A percentile compares a stretch with the other conserved stretches of the same genome.
Evolutionary conservation across 202 grass and related monocot species (phyloP).

Genomic region (Schoenoplectus tabernaemontani): DNA sequence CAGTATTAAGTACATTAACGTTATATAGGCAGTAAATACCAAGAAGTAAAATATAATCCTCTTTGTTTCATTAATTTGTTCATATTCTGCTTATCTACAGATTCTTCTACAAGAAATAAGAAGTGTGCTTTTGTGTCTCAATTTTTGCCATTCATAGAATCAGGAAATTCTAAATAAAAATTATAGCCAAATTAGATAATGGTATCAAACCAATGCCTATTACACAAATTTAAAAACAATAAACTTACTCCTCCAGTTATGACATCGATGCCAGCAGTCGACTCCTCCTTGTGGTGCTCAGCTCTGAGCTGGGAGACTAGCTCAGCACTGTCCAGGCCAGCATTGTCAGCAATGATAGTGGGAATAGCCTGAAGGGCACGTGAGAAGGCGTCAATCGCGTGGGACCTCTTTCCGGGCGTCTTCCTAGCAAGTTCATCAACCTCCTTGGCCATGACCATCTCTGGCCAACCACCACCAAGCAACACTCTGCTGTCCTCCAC

Average conservation of each 20-base stretch:
- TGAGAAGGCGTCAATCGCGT: slow-evolving; percentile 81
- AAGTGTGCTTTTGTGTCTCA: not conserved
- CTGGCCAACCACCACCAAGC: slow-evolving; percentile 91
- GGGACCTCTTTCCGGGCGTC: slow-evolving; percentile 91
- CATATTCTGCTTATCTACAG: not conserved
- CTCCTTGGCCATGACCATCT: slow-evolving; percentile 91
- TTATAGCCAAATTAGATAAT: not conserved
- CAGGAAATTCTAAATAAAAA: not conserved
- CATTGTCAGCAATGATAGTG: slow-evolving; percentile 85
- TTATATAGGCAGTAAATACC: not conserved
- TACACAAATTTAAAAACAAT: not conserved
- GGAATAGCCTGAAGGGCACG: slow-evolving; percentile 83
- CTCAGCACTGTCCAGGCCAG: slow-evolving; percentile 78
- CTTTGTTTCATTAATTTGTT: not conserved
- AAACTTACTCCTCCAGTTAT: slow-evolving; percentile 67
- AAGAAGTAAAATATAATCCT: not conserved
- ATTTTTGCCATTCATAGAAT: not conserved
- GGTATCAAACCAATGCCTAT: not conserved
- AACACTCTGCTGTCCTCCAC: slow-evolving; percentile 81
- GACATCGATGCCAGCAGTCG: slow-evolving; percentile 70
- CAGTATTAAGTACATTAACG: not conserved
- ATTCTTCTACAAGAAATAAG: not conserved
- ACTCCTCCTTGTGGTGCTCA: slow-evolving; percentile 80
- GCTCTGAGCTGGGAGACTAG: slow-evolving; percentile 93
- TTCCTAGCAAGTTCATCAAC: slow-evolving; percentile 85